Evolutionary conservation across 305 asterid genomes (phyloP).

Genomic region (Fraxinus floribunda): DNA sequence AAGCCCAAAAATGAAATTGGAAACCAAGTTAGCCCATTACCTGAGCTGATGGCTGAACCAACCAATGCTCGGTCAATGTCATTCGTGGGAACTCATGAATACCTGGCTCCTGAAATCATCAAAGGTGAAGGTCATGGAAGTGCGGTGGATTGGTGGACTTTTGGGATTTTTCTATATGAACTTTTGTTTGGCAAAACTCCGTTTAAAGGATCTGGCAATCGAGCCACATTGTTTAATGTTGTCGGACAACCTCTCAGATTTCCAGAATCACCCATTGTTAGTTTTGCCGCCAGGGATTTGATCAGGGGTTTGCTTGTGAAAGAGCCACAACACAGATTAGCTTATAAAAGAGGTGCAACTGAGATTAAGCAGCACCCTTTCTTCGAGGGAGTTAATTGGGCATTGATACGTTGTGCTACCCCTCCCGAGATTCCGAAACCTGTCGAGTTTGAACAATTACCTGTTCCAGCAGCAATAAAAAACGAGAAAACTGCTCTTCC

Average conservation of each 20-base stretch:
- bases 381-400: constrained; percentile 60
- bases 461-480: constrained; percentile 19
- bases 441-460: constrained; percentile 31
- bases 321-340: constrained; percentile 54
- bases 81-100: constrained; percentile 57
- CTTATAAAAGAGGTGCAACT: constrained; percentile 50
- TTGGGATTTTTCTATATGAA: constrained; percentile 50
- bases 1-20: constrained; percentile 42
- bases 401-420: constrained; percentile 51
- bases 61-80: constrained; percentile 60
- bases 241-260: constrained; percentile 51
- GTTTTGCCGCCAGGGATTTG: constrained; percentile 50
- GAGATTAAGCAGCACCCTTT: constrained; percentile 56
- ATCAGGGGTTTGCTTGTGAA: constrained; percentile 50
- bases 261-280: constrained; percentile 48
- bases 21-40: constrained; percentile 48
- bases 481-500: constrained; percentile 24
- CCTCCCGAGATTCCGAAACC: constrained; percentile 54
- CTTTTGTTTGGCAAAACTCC: constrained; percentile 53
- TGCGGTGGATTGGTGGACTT: constrained; percentile 65
- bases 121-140: constrained; percentile 61
- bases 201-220: constrained; percentile 48
- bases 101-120: constrained; percentile 49
- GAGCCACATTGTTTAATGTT: constrained; percentile 47
- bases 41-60: constrained; percentile 58